Evolutionary conservation across 2,329 filamentous ascomycete genomes (phyloP), one percentile per base, ranked within the genome.

Genomic region (Orbilia brochopaga): DNA sequence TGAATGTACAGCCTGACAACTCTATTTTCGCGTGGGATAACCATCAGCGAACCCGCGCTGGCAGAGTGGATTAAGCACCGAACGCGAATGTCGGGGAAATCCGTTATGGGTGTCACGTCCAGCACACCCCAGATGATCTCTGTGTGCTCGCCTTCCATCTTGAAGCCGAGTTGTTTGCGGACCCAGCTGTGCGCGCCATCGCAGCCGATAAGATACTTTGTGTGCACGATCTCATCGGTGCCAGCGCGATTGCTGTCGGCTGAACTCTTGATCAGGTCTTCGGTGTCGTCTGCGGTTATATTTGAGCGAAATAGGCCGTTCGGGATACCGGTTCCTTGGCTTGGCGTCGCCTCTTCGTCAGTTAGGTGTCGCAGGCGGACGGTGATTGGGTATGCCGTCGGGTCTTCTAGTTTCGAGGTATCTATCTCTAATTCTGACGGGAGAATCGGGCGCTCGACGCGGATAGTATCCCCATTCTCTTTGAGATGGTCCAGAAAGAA

Each of bases 101-200:
- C 81, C 0, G 82, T 85, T 17, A 83, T 81, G 1, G 83, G 83
- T 6, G 84, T 79, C 15, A 85, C 81, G 69, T 86, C 84, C 69
- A 82, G 75, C 1, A 83, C 81, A 1, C 81, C 82, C 82, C 82
- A 85, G 55, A 84, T 83, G 70, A 79, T 82, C 64, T 85, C 83
- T 0, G 82, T 84, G 2, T 81, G 82, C 56, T 86, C 85, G 3
- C 85, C 85, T 52, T 84, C 80, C 52, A 87, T 80, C 32, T 83
- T 80, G 32, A 85, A 83, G 0, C 85, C 84, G 0, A 90, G 79
- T 61, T 85, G 81, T 60, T 82, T 81, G 42, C 88, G 80, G 0
- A 85, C 86, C 86, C 87, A 89, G 63, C 83, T 86, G 75, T 88
- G 86, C 0, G 88, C 88, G 0, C 88, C 88, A 73, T 90, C 88